Evolutionary conservation across 805 yeast genomes (phyloP).

Genomic region (Hanseniaspora lindneri): DNA sequence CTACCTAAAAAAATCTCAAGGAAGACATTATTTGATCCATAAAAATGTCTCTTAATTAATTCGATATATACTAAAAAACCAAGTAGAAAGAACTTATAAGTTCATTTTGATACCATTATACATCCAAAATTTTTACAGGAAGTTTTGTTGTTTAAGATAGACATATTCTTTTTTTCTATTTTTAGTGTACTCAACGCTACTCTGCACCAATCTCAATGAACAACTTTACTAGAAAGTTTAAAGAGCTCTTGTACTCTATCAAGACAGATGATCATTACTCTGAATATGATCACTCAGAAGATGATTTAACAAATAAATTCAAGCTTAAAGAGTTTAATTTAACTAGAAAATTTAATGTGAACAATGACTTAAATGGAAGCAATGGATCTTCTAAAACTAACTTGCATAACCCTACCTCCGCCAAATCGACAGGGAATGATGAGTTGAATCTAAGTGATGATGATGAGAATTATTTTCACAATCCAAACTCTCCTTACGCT

Average conservation of each 20-base stretch:
- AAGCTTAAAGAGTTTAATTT: conserved; percentile 21
- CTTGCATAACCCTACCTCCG: background rate
- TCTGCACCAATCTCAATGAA: too few species aligned
- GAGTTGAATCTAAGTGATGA: conserved; percentile 8
- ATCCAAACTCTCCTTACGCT: conserved; percentile 6
- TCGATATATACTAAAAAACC: too few species aligned
- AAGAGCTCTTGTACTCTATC: conserved; percentile 50
- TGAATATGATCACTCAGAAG: conserved; percentile 43
- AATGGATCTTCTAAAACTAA: background rate
- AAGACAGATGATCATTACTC: conserved; percentile 62
- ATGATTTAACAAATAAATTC: conserved; percentile 34
- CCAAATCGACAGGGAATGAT: conserved; percentile 6
- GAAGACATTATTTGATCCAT: too few species aligned
- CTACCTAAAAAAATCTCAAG: too few species aligned
- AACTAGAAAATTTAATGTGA: background rate
- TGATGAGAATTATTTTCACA: conserved; percentile 7
- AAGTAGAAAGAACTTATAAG: too few species aligned
- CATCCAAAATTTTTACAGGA: too few species aligned
- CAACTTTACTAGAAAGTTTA: conserved; percentile 36
- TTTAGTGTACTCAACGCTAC: too few species aligned
- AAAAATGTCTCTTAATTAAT: too few species aligned
- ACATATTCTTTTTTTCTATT: background rate
- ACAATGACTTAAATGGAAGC: background rate
- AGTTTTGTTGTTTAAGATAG: background rate
- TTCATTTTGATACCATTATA: too few species aligned